Base-by-base conservation (phyloP, 805 yeast genomes). In the Cyberlindnera petersonii region DNA sequence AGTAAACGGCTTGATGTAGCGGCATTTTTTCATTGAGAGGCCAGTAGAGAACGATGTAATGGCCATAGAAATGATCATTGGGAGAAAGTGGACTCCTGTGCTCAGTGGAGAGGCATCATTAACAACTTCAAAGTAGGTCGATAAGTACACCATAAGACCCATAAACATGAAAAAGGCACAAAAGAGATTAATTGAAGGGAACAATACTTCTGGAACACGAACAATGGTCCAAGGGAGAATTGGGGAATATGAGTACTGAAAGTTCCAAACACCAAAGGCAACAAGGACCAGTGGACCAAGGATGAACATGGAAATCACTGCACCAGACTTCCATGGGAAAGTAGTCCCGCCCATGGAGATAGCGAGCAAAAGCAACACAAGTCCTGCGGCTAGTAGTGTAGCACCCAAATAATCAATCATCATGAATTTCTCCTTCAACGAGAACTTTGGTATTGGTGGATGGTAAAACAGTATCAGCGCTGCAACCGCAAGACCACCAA, bases 341-440 rank as follows among this genome's bases (percentile, higher is more conserved):
- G 65, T 61, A 24, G 58, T 56, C 1, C 79, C 77, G 16, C 82
- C 82, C 48, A 76, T 69, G 0, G 79, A 66, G 21, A 77, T 49
- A 1, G 70, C 82, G 26, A 70, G 57, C 37, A 68, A 55, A 3
- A 74, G 38, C 35, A 76, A 55, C 4, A 74, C 70, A 30, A 68
- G 47, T 1, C 74, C 71, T 3, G 60, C 49, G 4, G 70, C 55
- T 21, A 73, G 47, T 11, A 74, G 47, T 11, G 63, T 44, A 4
- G 72, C 68, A 2, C 82, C 83, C 7, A 68, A 17, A 48, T 63
- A 71, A 54, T 78, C 83, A 35, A 78, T 58, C 26, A 55, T 55
- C 23, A 52, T 46, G 26, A 74, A 42, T 43, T 73, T 72, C 16
- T 60, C 55, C 21, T 45, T 49, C 20, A 66, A 34, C 24, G 58